Conservation (phyloP, 768 basidiomycete genomes). For the Leucosporidium scottii region DNA sequence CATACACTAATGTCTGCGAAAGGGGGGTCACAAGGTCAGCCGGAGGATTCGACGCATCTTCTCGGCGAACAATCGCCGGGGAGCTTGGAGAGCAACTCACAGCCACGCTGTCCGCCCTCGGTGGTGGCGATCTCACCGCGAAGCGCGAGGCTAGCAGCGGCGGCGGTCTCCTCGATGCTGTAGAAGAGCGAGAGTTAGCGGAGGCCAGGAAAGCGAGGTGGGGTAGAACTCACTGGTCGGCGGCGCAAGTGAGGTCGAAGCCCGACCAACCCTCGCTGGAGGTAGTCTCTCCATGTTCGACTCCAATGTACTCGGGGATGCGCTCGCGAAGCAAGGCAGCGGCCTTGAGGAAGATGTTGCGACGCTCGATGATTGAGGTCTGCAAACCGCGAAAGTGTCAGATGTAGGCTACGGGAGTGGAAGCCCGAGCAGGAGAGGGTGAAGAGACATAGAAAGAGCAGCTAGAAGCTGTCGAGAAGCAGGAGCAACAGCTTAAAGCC, state of each 20-base stretch:
- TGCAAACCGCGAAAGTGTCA: neutral
- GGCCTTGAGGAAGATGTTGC: constrained; percentile 32
- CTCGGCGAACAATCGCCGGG: no score
- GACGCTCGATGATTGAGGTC: constrained; percentile 19
- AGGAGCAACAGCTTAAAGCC: no score
- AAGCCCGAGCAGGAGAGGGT: no score
- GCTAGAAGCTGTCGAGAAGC: no score
- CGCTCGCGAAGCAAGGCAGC: constrained; percentile 18
- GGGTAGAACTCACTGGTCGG: constrained; percentile 1
- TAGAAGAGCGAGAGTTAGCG: neutral
- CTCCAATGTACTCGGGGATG: constrained; percentile 14
- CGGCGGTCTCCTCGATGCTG: constrained; percentile 32
- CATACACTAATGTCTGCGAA: no score
- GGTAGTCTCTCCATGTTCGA: constrained; percentile 30
- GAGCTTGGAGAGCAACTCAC: neutral
- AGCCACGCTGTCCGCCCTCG: neutral
- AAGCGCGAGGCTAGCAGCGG: constrained; percentile 19
- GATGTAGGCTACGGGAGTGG: neutral
- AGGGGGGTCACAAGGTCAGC: no score
- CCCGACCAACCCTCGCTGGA: constrained; percentile 11
- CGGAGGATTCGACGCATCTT: no score
- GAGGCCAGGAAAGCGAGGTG: neutral
- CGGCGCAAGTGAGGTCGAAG: constrained; percentile 14
- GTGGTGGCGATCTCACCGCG: constrained; percentile 28
- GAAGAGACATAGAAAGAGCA: no score